Evolutionary conservation across 1,284 basidiomycete species (phyloP), one percentile per base, ranked within the genome.

Genomic region (Sporisorium graminicola): DNA sequence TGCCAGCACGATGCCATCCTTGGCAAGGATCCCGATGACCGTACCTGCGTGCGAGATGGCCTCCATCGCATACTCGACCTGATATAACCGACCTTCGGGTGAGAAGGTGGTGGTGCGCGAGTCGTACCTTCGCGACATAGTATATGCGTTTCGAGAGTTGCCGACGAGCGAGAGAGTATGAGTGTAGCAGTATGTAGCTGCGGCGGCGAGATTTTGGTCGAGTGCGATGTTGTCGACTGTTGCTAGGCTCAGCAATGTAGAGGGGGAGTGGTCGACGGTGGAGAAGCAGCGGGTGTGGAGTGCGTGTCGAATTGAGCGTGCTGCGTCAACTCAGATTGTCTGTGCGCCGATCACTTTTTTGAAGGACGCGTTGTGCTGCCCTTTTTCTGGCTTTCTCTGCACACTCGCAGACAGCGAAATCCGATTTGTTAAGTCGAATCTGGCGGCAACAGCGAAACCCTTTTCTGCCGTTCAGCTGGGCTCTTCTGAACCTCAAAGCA

Each of bases 1-100:
- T 0, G 95, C 96, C n/a, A 99, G 89, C 2, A 98, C 95, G 42
- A 99, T 93, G 1, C 97, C 96, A 52, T 74, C 86, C 79, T 93
- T 94, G 22, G 94, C 94, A n/a, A 97, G 89, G 60, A 98, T 92
- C 44, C 94, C 95, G 31, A 98, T 90, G 49, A 97, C 94, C 16
- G 95, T 95, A 73, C 95, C 95, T 29, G 95, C 95, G 83, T 96
- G 94, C 29, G 94, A 95, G 89, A 98, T 98, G 71, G 95, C 95
- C 86, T 98, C 95, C 95, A 98, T 98, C 56, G 95, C 95, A 90
- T 98, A 98, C 88, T 98, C 95, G 88, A 98, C 95, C 94, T 86
- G 83, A 69, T 80, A 86, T 18, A 86, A 72, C 14, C 83, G 74
- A 31, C 85, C 83, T 55, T 86, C 85, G 92, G 85, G 82, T 27